These are phyloP conservation scores for Sphagnum tenellum DNA, from an alignment of 225 moss, liverwort and hornwort genomes.

Conservation along the genomic window DNA sequence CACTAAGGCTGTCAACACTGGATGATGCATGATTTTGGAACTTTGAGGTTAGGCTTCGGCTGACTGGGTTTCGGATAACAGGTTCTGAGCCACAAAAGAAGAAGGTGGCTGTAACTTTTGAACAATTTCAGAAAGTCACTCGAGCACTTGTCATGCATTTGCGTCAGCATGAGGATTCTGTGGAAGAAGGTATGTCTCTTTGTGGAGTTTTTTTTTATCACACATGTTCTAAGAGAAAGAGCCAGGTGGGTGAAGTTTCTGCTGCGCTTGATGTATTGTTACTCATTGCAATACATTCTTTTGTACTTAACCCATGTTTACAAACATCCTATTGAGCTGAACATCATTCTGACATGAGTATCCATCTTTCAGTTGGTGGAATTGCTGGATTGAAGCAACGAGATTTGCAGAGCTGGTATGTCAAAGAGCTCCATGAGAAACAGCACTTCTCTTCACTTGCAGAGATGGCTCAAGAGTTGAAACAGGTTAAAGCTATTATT, in stretches of 20 bases:
- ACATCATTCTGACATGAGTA: too few relatives aligned
- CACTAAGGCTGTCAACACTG: not conserved
- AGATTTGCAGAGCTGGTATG: conserved; percentile 86
- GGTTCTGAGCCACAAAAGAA: conserved; percentile 37
- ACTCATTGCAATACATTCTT: too few relatives aligned
- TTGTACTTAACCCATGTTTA: too few relatives aligned
- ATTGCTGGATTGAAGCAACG: conserved; percentile 76
- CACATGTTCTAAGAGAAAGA: too few relatives aligned
- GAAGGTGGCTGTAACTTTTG: conserved; percentile 88
- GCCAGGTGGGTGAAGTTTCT: too few relatives aligned
- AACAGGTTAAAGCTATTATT: conserved; percentile 83
- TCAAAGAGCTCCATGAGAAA: conserved; percentile 65
- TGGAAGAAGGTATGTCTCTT: conserved; percentile 43
- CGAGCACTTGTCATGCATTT: conserved; percentile 87
- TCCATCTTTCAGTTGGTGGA: conserved; percentile 31
- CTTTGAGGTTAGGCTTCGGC: too few relatives aligned
- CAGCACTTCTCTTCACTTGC: conserved; percentile 55
- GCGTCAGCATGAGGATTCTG: conserved; percentile 71
- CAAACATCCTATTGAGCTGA: too few relatives aligned
- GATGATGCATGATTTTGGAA: too few relatives aligned
- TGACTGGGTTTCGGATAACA: not conserved
- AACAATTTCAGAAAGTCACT: conserved; percentile 89
- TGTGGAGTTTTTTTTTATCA: too few relatives aligned
- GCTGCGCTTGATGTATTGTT: not conserved
- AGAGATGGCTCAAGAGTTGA: conserved; percentile 70